A percentile compares a stretch with the other conserved stretches of the same genome.
These are phyloP conservation scores for Saitozyma podzolica DNA, from an alignment of 768 basidiomycete species.

Conservation along the genomic window DNA sequence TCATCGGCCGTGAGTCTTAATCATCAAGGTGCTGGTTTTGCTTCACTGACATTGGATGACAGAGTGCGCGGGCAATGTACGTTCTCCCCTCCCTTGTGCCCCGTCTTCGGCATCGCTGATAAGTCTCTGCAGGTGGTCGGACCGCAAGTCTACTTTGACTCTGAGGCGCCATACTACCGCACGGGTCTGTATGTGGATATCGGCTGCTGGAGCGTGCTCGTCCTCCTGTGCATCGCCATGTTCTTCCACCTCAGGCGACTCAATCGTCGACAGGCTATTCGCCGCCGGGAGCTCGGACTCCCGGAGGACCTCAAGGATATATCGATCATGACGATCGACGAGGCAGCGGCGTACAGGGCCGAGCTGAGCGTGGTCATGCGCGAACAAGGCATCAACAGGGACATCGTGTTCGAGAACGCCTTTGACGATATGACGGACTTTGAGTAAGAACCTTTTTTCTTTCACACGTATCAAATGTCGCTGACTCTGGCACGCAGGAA, in stretches of 20 bases:
- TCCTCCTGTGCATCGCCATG: conserved; percentile 33
- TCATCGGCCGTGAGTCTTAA: conserved; percentile 6
- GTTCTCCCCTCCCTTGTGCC: neutral
- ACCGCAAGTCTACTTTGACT: conserved; percentile 43
- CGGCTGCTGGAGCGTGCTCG: conserved; percentile 30
- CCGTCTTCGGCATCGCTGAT: neutral
- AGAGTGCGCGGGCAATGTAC: conserved; percentile 35
- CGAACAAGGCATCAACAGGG: conserved; percentile 8
- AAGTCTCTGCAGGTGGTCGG: conserved; percentile 20
- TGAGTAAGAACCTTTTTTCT: neutral
- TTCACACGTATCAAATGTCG: too few relatives aligned
- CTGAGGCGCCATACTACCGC: conserved; percentile 31
- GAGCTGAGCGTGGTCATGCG: conserved; percentile 15
- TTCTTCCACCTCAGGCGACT: conserved; percentile 35
- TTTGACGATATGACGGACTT: conserved; percentile 33
- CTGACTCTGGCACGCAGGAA: neutral
- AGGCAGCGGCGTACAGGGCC: conserved; percentile 41
- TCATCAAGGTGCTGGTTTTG: too few relatives aligned
- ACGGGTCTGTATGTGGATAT: conserved; percentile 46
- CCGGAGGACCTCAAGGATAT: conserved; percentile 42
- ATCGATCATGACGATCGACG: conserved; percentile 41
- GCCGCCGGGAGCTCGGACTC: conserved; percentile 34
- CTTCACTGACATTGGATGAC: too few relatives aligned
- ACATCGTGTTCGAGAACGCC: conserved; percentile 17
- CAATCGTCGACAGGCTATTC: conserved; percentile 36